phyloP scores from a whole-genome alignment of 495 filamentous ascomycete species.

The Penicillium lividum region DNA sequence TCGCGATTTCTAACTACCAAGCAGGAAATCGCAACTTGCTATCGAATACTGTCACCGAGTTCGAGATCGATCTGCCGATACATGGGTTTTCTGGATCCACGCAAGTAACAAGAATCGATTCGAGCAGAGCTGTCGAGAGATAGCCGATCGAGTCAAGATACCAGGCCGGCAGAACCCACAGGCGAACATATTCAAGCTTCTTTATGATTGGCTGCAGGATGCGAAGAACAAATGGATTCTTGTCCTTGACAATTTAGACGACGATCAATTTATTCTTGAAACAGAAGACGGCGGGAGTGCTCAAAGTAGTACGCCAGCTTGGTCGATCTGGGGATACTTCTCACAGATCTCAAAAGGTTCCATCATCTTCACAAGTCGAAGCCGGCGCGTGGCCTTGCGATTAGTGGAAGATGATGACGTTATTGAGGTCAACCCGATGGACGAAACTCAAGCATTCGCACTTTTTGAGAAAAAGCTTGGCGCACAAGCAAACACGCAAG shows the following conservation, averaged over 20 bases:
- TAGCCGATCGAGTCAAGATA: slow-evolving; percentile 41
- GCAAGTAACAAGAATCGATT: slow-evolving; percentile 40
- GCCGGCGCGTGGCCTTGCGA: slow-evolving; percentile 5
- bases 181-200: neutral
- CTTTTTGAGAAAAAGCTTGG: slow-evolving; percentile 45
- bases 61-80: neutral
- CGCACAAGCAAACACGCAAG: neutral
- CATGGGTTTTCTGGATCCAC: slow-evolving; percentile 28
- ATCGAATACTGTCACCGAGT: slow-evolving; percentile 6
- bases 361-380: slow-evolving; percentile 1
- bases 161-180: neutral
- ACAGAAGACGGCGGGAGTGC: slow-evolving; percentile 12
- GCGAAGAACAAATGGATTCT: slow-evolving; percentile 17
- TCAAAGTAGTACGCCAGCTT: neutral
- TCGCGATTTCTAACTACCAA: neutral
- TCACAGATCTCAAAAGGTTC: neutral
- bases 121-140: slow-evolving; percentile 38
- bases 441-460: slow-evolving; percentile 27
- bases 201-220: slow-evolving; percentile 4
- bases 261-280: slow-evolving; percentile 30
- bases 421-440: slow-evolving; percentile 39
- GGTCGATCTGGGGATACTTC: neutral
- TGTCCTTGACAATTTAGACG: slow-evolving; percentile 18
- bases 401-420: slow-evolving; percentile 27
- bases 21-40: slow-evolving; percentile 3